Base-by-base conservation (phyloP, 768 basidiomycete species). In the Podaxis pistillaris region DNA sequence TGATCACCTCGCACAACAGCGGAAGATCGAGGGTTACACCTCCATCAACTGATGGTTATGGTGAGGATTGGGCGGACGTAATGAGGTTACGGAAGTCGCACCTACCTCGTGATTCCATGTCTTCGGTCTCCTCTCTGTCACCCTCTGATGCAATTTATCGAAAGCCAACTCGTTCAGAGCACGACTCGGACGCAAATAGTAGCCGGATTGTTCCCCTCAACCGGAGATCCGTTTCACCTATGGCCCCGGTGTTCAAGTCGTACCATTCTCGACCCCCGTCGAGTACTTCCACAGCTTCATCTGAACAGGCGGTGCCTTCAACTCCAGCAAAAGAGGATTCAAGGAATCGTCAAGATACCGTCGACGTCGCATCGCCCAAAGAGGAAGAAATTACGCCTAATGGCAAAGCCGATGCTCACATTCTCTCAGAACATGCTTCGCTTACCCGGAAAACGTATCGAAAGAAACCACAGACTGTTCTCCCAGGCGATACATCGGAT, bases 171-270 rank as follows among this genome's bases (percentile, higher is more conserved):
- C 75, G 77, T 38, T 83, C 81, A 12, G 86, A 86, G 52, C 76
- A 79, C 67, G 87, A 88, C 49, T 86, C 86, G 3, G 89, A 90
- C 62, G 73, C 76, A 17, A 69, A 63, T 62, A 67, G 73, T 11
- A 89, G 90, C 69, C 81, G 89, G 55, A 74, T 79, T 53, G 80
- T 93, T 13, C 82, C 84, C 26, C 68, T 92, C 55, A 88, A 89
- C 69, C 83, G 90, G 36, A 82, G 81, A 64, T 85, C 86, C 12
- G 72, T 90, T 4, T 91, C 90, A 3, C 89, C 90, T 3, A 87
- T 90, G 86, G 88, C 89, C 17, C 78, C 85, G 36, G 75, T 73
- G 13, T 83, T 78, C 62, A 78, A 80, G 60, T 70, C 76, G 19
- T 70, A 72, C 33, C 73, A 67, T 62, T 68, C 72, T 71, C 76